Conservation (phyloP, 306 rosid genomes). For the Rosa chinensis region DNA sequence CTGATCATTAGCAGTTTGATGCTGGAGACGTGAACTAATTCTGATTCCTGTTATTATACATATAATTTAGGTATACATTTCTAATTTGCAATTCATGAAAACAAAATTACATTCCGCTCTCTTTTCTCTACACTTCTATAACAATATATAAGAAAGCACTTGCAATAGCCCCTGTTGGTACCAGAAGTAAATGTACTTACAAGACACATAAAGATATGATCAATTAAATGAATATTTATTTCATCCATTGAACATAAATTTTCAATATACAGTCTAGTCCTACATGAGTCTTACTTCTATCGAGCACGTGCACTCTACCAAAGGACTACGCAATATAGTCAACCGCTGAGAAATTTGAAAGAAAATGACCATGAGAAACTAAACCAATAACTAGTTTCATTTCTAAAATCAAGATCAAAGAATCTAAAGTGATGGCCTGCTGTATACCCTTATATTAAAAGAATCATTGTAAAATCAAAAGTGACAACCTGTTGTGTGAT, state of each 20-base stretch:
- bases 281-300: background rate
- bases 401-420: background rate
- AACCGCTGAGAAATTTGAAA: conserved; percentile 11
- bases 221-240: background rate
- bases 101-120: too few species aligned
- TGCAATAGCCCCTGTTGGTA: background rate
- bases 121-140: too few species aligned
- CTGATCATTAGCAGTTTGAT: too few species aligned
- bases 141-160: too few species aligned
- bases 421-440: conserved; percentile 11
- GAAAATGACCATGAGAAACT: conserved; percentile 4
- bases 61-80: too few species aligned
- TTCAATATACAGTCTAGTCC: background rate
- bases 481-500: conserved; percentile 20
- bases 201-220: too few species aligned
- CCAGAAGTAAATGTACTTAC: background rate
- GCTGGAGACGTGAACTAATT: too few species aligned
- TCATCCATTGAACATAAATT: background rate
- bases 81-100: too few species aligned
- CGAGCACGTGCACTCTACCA: conserved; percentile 8
- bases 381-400: background rate
- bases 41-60: too few species aligned
- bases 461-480: background rate
- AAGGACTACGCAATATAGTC: conserved; percentile 8
- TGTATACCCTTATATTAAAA: background rate